Evolutionary conservation across 1,284 basidiomycete species (phyloP).

Genomic region (Waitea zeae): DNA sequence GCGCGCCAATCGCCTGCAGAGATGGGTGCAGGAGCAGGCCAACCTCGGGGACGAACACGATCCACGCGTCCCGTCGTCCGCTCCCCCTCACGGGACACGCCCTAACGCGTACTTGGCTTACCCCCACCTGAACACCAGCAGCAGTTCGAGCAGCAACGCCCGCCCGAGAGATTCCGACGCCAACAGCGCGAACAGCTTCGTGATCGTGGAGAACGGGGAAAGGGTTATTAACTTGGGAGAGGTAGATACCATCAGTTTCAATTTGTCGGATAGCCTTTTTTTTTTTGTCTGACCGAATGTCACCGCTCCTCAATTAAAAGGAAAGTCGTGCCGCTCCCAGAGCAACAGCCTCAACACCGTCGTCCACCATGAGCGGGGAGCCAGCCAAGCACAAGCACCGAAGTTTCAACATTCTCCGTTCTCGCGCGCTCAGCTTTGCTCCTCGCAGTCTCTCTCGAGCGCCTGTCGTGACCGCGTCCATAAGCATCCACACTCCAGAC

Average conservation of each 20-base stretch:
- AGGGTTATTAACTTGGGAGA: slow-evolving; percentile 9
- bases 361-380: too few species aligned
- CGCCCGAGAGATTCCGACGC: slow-evolving; percentile 14
- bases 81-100: slow-evolving; percentile 14
- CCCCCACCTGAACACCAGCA: slow-evolving; percentile 26
- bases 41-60: neutral
- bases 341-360: too few species aligned
- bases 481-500: too few species aligned
- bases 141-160: slow-evolving; percentile 12
- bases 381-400: too few species aligned
- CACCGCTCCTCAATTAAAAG: too few species aligned
- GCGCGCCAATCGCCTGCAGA: slow-evolving; percentile 43
- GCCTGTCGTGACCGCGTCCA: too few species aligned
- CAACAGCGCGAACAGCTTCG: slow-evolving; percentile 33
- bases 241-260: slow-evolving; percentile 8
- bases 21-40: slow-evolving; percentile 50
- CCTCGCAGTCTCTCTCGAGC: too few species aligned
- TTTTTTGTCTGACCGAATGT: neutral
- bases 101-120: slow-evolving; percentile 35
- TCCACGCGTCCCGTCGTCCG: slow-evolving; percentile 1
- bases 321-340: too few species aligned
- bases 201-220: slow-evolving; percentile 26
- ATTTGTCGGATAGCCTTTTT: neutral
- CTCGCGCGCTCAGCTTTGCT: too few species aligned
- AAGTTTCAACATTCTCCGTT: too few species aligned